phyloP scores from a whole-genome alignment of 169 alveolate genomes.

The Theileria orientalis region DNA sequence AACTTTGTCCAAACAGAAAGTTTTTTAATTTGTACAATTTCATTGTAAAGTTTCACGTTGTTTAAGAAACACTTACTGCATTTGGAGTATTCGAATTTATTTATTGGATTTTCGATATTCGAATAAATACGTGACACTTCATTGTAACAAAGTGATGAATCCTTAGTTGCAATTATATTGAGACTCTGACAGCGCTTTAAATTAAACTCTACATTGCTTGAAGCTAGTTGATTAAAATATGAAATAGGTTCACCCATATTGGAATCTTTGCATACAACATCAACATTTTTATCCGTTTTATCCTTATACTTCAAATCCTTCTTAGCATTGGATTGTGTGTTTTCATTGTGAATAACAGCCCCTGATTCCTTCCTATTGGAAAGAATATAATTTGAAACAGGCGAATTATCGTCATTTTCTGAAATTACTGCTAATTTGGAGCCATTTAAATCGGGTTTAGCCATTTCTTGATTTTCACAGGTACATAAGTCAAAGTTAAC shows the following conservation, averaged over 20 bases:
- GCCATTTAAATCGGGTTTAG: background rate
- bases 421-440: background rate
- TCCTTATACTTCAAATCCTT: no score
- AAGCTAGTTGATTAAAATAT: background rate
- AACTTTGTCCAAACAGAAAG: slow-evolving; percentile 62
- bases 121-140: background rate
- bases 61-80: slow-evolving; percentile 7
- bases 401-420: no score
- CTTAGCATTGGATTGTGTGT: no score
- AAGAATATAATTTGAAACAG: no score
- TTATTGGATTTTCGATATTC: background rate
- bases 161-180: background rate
- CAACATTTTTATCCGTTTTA: no score
- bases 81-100: background rate
- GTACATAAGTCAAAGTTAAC: background rate
- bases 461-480: background rate
- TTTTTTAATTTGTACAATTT: slow-evolving; percentile 7
- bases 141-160: background rate
- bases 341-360: no score
- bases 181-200: slow-evolving; percentile 9
- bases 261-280: no score
- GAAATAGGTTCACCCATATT: background rate
- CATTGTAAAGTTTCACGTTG: background rate
- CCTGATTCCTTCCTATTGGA: no score
- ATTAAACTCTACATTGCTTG: slow-evolving; percentile 1